phyloP scores from a whole-genome alignment of 2,329 filamentous ascomycete genomes.

The Colletotrichum zoysiae region DNA sequence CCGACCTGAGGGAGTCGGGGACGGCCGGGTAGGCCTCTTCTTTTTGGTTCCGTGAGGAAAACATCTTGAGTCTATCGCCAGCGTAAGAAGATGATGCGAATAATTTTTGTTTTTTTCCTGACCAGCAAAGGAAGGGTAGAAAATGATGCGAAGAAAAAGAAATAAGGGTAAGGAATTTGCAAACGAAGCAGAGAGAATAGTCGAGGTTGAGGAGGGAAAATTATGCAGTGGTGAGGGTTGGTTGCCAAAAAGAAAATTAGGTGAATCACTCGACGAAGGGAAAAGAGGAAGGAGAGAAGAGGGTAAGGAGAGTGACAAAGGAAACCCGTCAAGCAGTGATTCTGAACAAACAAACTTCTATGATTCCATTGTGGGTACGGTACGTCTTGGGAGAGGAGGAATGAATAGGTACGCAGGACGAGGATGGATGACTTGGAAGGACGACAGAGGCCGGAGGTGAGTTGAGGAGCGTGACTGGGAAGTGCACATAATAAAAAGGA shows the following conservation, averaged over 20 bases:
- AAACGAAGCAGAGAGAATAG: constrained; percentile 3
- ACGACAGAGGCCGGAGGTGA: constrained; percentile 2
- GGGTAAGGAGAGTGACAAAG: constrained; percentile 40
- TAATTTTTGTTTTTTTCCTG: constrained; percentile 15
- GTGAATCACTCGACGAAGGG: constrained; percentile 33
- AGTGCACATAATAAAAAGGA: constrained; percentile 39
- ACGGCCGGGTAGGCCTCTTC: constrained; percentile 52
- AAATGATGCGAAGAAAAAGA: neutral
- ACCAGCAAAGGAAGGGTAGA: constrained; percentile 20
- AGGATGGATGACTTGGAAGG: constrained; percentile 18
- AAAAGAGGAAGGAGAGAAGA: constrained; percentile 12
- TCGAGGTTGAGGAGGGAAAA: constrained; percentile 13
- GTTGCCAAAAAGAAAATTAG: constrained; percentile 25
- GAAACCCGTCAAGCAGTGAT: constrained; percentile 41
- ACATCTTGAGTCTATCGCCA: constrained; percentile 52
- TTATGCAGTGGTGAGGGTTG: constrained; percentile 23
- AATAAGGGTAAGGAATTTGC: neutral
- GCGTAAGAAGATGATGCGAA: constrained; percentile 41
- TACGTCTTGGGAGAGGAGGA: constrained; percentile 27
- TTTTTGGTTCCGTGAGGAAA: constrained; percentile 51
- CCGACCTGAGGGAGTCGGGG: constrained; percentile 53
- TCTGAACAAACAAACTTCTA: constrained; percentile 40
- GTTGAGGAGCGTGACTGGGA: constrained; percentile 19
- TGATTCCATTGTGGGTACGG: constrained; percentile 40
- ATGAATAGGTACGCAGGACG: constrained; percentile 5